Evolutionary conservation across 2,329 filamentous ascomycete genomes (phyloP).

Genomic region (Stagonosporopsis vannaccii): DNA sequence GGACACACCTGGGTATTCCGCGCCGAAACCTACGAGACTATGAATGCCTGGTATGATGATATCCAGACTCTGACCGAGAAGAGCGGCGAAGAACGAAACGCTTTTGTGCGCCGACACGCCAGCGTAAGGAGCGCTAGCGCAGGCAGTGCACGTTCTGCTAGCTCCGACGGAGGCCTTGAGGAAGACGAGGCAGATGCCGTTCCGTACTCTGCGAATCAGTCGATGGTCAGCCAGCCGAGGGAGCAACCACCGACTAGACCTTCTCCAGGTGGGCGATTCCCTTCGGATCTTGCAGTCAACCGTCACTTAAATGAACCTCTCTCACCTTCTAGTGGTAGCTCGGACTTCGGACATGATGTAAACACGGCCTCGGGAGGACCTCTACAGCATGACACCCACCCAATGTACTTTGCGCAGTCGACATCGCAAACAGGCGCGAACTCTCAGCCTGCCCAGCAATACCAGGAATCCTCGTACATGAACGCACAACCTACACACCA

Average conservation of each 20-base stretch:
- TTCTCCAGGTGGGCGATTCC: conserved; percentile 94
- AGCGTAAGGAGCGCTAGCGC: conserved; percentile 79
- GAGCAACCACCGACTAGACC: conserved; percentile 68
- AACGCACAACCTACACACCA: conserved; percentile 13
- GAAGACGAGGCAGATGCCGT: conserved; percentile 69
- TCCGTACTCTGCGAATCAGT: conserved; percentile 68
- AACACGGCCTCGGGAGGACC: conserved; percentile 64
- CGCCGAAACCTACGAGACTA: conserved; percentile 81
- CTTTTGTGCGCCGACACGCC: conserved; percentile 83
- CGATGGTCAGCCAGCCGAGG: conserved; percentile 47
- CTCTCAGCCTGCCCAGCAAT: conserved; percentile 5
- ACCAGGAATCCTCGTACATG: conserved; percentile 10
- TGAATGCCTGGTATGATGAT: conserved; percentile 96
- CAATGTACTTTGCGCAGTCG: conserved; percentile 31
- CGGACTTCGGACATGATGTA: conserved; percentile 67
- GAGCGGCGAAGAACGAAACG: conserved; percentile 84
- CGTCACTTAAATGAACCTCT: conserved; percentile 81
- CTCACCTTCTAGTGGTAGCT: conserved; percentile 84
- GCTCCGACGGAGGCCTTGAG: conserved; percentile 47
- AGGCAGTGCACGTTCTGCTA: conserved; percentile 61
- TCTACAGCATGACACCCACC: conserved; percentile 52
- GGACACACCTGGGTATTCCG: conserved; percentile 74
- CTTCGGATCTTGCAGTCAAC: conserved; percentile 89
- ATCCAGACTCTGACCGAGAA: conserved; percentile 90
- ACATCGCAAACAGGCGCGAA: conserved; percentile 26